Conservation (phyloP, 1,284 basidiomycete species). For the Cryptococcus sp. region DNA sequence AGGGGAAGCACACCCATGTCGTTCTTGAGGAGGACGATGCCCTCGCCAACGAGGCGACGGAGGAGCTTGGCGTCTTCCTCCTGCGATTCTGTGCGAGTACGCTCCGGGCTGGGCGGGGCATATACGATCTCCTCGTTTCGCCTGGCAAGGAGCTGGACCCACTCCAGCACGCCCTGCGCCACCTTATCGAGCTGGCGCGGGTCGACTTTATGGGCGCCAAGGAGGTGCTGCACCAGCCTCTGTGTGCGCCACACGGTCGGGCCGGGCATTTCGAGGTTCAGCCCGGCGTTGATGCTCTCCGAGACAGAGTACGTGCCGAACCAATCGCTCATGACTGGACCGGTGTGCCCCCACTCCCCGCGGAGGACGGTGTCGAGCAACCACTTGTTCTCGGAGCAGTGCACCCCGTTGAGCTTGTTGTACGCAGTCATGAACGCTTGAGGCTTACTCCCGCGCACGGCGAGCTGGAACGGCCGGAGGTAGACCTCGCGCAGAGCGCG, state of each 20-base stretch:
- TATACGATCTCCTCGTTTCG: conserved; percentile 31
- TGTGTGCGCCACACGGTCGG: conserved; percentile 25
- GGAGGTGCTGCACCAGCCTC: conserved; percentile 56
- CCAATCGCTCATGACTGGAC: conserved; percentile 58
- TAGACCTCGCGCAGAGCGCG: conserved; percentile 78
- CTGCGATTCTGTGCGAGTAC: conserved; percentile 20
- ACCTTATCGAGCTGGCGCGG: conserved; percentile 23
- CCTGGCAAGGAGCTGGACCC: conserved; percentile 28
- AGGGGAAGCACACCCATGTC: conserved; percentile 28
- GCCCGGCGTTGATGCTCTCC: conserved; percentile 63
- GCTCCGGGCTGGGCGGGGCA: conserved; percentile 16
- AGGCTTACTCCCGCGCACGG: conserved; percentile 59
- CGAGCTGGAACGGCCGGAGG: conserved; percentile 76
- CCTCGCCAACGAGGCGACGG: conserved; percentile 48
- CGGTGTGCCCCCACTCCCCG: conserved; percentile 66
- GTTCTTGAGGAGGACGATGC: conserved; percentile 67
- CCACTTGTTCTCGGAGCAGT: conserved; percentile 68
- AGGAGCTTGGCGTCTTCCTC: conserved; percentile 26
- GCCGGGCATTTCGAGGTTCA: conserved; percentile 61
- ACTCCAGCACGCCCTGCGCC: conserved; percentile 43
- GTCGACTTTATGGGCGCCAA: conserved; percentile 58
- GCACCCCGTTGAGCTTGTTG: conserved; percentile 62
- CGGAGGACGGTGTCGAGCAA: conserved; percentile 42
- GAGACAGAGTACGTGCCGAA: conserved; percentile 66
- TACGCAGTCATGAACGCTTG: conserved; percentile 51